phyloP scores from a whole-genome alignment of 169 alveolate genomes.

The Plasmodium falciparum region DNA sequence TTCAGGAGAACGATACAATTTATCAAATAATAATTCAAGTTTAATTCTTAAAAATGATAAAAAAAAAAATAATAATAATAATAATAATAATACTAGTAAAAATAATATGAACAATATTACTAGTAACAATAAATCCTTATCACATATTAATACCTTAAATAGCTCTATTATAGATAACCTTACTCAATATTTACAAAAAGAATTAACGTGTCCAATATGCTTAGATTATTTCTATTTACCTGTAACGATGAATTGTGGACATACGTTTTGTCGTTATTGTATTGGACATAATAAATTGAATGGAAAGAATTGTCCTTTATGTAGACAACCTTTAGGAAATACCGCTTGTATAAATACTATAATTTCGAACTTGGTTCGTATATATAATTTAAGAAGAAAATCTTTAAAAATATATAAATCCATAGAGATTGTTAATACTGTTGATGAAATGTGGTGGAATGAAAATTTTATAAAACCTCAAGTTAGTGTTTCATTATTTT shows the following conservation, averaged over 20 bases:
- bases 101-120: neutral
- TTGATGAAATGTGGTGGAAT: slow-evolving; percentile 87
- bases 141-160: slow-evolving; percentile 20
- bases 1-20: no score
- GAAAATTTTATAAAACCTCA: slow-evolving; percentile 85
- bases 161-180: slow-evolving; percentile 17
- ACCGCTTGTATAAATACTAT: slow-evolving; percentile 87
- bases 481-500: slow-evolving; percentile 83
- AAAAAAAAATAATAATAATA: neutral
- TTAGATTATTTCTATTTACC: slow-evolving; percentile 90
- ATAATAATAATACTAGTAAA: neutral
- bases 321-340: slow-evolving; percentile 90
- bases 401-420: slow-evolving; percentile 51
- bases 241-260: slow-evolving; percentile 92
- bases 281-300: slow-evolving; percentile 86
- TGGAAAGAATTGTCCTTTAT: slow-evolving; percentile 90
- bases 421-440: slow-evolving; percentile 38
- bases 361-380: slow-evolving; percentile 85
- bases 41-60: neutral
- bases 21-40: no score
- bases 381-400: slow-evolving; percentile 81
- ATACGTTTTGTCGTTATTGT: slow-evolving; percentile 93
- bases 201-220: slow-evolving; percentile 92
- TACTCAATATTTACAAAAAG: slow-evolving; percentile 76
- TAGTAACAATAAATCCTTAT: neutral